Evolutionary conservation across 2,329 filamentous ascomycete species (phyloP), one percentile per base, ranked within the genome.

Genomic region (Cordyceps cateniannulata): DNA sequence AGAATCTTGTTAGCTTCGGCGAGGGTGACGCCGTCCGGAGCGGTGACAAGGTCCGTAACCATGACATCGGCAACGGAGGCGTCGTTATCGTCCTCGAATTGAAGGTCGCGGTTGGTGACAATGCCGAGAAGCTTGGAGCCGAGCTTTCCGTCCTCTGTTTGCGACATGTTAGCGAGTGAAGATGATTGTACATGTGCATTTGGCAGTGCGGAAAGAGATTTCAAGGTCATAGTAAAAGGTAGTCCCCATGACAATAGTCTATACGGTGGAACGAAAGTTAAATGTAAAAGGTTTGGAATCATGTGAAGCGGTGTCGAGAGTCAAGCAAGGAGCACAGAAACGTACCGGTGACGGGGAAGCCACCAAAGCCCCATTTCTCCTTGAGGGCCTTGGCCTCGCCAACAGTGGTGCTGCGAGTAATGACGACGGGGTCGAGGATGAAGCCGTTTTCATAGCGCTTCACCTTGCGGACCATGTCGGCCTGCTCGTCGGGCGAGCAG

Each of bases 211-310:
- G 20, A 25, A 18, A 24, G 8, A 18, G 38, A 38, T 9, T 59
- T 50, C 57, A 59, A 63, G 24, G 20, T 77, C 73, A 72, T 73
- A 70, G 66, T 70, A 72, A 60, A n/a, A 66, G 60, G 63, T 63
- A 65, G 77, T 96, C 92, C 91, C 85, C 92, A 96, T 81, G 83
- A 91, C 90, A 84, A 84, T 64, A 83, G 87, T 90, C 89, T 85
- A 88, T 96, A 84, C 91, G 91, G 95, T 93, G 93, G 95, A 99
- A 99, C 95, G 95, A 99, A 99, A 99, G 95, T 98, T 98, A 97
- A 89, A 85, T 80, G 79, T 81, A 84, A 82, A 80, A 78, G 82
- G 81, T 85, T 82, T 84, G 82, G 91, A 95, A 96, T 96, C 90
- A 92, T 77, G 72, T 61, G 62, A 68, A 70, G 32, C 27, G 50